These are phyloP conservation scores for Drechslerella coelobrocha DNA, from an alignment of 2,329 filamentous ascomycete genomes.

Conservation along the genomic window DNA sequence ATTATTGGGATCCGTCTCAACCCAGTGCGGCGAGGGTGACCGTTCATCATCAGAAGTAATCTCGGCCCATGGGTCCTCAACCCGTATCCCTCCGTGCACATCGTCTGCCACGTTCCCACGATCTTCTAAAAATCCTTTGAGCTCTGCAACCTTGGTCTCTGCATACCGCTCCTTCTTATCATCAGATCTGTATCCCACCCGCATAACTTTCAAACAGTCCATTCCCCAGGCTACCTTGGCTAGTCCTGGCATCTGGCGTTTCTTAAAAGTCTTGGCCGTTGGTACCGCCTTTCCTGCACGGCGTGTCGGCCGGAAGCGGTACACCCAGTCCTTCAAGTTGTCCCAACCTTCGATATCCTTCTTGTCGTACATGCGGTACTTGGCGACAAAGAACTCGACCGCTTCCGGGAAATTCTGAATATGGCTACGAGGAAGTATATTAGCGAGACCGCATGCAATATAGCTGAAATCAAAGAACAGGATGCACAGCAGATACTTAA, in stretches of 20 bases:
- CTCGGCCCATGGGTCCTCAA: constrained; percentile 22
- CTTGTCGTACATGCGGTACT: constrained; percentile 63
- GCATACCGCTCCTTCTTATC: constrained; percentile 51
- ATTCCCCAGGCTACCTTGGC: constrained; percentile 63
- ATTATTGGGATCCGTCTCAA: constrained; percentile 46
- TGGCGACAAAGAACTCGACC: constrained; percentile 61
- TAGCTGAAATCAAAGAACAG: constrained; percentile 51
- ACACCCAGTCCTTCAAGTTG: constrained; percentile 62
- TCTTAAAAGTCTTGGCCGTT: constrained; percentile 63
- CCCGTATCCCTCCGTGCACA: neutral
- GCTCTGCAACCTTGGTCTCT: constrained; percentile 62
- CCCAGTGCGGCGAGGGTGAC: constrained; percentile 37
- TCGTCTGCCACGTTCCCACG: constrained; percentile 21
- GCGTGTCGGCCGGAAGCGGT: constrained; percentile 61
- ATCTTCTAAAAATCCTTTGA: constrained; percentile 60
- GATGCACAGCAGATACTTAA: constrained; percentile 57
- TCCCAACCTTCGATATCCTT: constrained; percentile 61
- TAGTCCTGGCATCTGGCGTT: constrained; percentile 63
- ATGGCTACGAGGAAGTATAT: constrained; percentile 56
- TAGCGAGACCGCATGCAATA: constrained; percentile 5
- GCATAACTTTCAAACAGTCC: constrained; percentile 63
- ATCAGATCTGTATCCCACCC: constrained; percentile 39
- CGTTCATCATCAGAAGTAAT: constrained; percentile 25
- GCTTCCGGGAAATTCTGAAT: constrained; percentile 66
- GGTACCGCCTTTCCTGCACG: constrained; percentile 64